Percentiles rank a stretch among this genome's conserved stretches.
These are phyloP conservation scores for Exophiala oligosperma DNA, from an alignment of 2,329 filamentous ascomycete species.

Conservation along the genomic window DNA sequence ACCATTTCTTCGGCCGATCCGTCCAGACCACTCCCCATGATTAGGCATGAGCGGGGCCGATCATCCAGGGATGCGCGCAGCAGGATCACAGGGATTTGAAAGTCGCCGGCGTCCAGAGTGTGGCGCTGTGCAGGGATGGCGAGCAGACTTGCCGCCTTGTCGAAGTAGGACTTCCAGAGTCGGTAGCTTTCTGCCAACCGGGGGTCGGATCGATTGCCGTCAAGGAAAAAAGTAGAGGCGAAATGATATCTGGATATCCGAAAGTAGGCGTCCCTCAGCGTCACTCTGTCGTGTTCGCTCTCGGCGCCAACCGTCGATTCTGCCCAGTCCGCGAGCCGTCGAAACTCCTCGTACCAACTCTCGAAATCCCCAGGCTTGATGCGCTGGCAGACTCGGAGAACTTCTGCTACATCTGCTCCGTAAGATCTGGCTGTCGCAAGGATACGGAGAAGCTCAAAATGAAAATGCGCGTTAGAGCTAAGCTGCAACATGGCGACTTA, in stretches of 20 bases:
- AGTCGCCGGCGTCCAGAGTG: slow-evolving; percentile 29
- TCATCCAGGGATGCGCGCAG: slow-evolving; percentile 29
- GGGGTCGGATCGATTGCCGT: slow-evolving; percentile 43
- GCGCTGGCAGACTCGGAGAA: slow-evolving; percentile 21
- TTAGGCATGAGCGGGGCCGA: slow-evolving; percentile 38
- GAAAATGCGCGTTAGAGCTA: slow-evolving; percentile 23
- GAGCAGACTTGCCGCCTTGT: slow-evolving; percentile 40
- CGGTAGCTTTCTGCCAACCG: slow-evolving; percentile 42
- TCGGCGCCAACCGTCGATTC: neutral
- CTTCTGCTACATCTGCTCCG: slow-evolving; percentile 23
- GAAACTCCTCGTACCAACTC: slow-evolving; percentile 16
- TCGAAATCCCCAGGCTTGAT: slow-evolving; percentile 26
- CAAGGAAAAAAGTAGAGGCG: slow-evolving; percentile 43
- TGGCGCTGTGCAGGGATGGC: slow-evolving; percentile 39
- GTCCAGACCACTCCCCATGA: slow-evolving; percentile 46
- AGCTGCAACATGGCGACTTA: slow-evolving; percentile 14
- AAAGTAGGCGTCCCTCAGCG: slow-evolving; percentile 37
- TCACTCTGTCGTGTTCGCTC: slow-evolving; percentile 12
- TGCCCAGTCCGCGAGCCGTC: slow-evolving; percentile 16
- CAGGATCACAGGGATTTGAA: slow-evolving; percentile 41
- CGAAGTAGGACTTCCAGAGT: slow-evolving; percentile 38
- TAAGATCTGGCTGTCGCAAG: slow-evolving; percentile 14
- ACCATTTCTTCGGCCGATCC: slow-evolving; percentile 47
- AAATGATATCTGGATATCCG: slow-evolving; percentile 46
- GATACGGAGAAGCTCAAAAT: slow-evolving; percentile 22